phyloP scores from a whole-genome alignment of 2,329 filamentous ascomycete species.

The Fusarium beomiforme region DNA sequence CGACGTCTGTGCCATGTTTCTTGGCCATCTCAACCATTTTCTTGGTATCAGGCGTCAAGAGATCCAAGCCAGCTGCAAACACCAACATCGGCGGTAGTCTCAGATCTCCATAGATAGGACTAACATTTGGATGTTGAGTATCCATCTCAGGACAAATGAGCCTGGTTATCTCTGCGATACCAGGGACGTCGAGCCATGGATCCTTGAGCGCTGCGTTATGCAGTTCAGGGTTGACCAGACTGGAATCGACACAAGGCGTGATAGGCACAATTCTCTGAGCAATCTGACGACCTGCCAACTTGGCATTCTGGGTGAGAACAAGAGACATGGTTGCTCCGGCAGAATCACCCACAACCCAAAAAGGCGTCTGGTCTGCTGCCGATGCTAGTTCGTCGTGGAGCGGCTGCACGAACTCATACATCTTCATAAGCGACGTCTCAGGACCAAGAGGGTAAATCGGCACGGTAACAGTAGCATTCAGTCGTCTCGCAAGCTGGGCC shows the following conservation, averaged over 20 bases:
- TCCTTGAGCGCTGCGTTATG: constrained; percentile 37
- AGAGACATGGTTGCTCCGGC: constrained; percentile 46
- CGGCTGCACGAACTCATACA: constrained; percentile 47
- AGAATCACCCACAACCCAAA: constrained; percentile 47
- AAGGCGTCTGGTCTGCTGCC: constrained; percentile 41
- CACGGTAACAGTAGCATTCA: constrained; percentile 46
- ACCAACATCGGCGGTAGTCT: constrained; percentile 46
- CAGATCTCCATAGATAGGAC: constrained; percentile 45
- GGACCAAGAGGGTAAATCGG: constrained; percentile 48
- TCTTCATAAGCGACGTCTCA: constrained; percentile 44
- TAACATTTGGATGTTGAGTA: constrained; percentile 41
- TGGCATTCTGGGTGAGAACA: constrained; percentile 45
- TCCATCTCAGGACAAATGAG: constrained; percentile 44
- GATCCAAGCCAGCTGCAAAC: constrained; percentile 43
- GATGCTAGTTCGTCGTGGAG: constrained; percentile 46
- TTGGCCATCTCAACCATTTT: constrained; percentile 43
- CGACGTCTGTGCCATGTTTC: constrained; percentile 40
- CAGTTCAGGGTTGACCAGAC: constrained; percentile 43
- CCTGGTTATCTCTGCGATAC: constrained; percentile 38
- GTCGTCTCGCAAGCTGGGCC: constrained; percentile 41
- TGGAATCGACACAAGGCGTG: constrained; percentile 46
- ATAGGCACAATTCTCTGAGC: constrained; percentile 44
- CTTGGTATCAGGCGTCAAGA: constrained; percentile 43
- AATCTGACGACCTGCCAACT: constrained; percentile 35
- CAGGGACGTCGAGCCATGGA: constrained; percentile 44